These are phyloP conservation scores for Flaveria sonorensis DNA, from an alignment of 129 eudicot species.

Conservation along the genomic window DNA sequence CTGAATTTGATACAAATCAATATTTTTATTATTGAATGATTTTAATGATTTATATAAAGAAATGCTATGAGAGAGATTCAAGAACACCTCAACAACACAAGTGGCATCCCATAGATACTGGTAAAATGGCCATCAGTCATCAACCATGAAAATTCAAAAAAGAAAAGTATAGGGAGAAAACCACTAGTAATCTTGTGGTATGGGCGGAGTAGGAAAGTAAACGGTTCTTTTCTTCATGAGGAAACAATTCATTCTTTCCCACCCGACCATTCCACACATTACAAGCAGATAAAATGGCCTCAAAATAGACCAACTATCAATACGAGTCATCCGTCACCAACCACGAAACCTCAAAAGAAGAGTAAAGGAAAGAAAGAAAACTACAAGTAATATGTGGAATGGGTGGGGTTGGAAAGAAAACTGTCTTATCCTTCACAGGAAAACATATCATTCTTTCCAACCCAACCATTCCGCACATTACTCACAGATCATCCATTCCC, in stretches of 20 bases:
- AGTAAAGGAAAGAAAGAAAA: neutral
- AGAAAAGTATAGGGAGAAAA: neutral
- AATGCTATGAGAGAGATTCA: too few species aligned
- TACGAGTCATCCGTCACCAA: neutral
- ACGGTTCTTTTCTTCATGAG: neutral
- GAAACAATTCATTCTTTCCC: neutral
- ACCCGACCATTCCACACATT: conserved; percentile 8
- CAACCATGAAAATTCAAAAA: neutral
- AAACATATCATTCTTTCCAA: neutral
- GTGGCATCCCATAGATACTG: too few species aligned
- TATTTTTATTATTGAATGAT: too few species aligned
- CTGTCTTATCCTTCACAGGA: neutral
- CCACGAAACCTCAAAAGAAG: neutral
- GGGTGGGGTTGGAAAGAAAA: neutral
- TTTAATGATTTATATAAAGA: too few species aligned
- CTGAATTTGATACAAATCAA: too few species aligned
- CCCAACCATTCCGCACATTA: neutral
- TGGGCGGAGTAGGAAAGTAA: neutral
- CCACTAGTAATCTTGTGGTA: neutral
- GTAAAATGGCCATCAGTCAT: too few species aligned
- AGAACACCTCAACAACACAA: too few species aligned
- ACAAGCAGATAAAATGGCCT: neutral
- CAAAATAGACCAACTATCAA: too few species aligned
- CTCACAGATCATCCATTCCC: conserved; percentile 7
- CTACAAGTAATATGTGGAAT: conserved; percentile 2